These are phyloP conservation scores for Emergomyces africanus DNA, from an alignment of 2,329 filamentous ascomycete genomes.

Conservation along the genomic window DNA sequence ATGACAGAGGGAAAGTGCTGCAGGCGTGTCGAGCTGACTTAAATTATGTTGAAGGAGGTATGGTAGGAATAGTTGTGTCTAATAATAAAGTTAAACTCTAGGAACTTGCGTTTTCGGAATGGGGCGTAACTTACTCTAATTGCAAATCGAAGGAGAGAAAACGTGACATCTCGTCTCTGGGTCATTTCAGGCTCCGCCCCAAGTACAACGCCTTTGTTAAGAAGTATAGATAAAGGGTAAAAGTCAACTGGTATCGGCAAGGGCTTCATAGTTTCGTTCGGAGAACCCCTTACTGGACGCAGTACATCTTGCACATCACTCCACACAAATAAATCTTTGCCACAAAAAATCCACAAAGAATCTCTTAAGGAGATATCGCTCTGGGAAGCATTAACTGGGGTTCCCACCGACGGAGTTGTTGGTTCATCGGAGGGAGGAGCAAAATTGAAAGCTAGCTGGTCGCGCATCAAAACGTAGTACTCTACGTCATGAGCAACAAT, in stretches of 20 bases:
- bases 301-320: slow-evolving; percentile 76
- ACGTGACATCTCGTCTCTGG: slow-evolving; percentile 83
- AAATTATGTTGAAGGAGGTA: slow-evolving; percentile 74
- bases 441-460: slow-evolving; percentile 50
- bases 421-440: slow-evolving; percentile 35
- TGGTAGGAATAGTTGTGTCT: slow-evolving; percentile 89
- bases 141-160: slow-evolving; percentile 64
- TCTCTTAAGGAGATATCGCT: slow-evolving; percentile 53
- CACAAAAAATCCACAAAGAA: slow-evolving; percentile 92
- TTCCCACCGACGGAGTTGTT: slow-evolving; percentile 32
- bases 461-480: slow-evolving; percentile 84
- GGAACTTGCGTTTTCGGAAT: not conserved
- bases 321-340: slow-evolving; percentile 75
- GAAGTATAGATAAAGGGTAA: slow-evolving; percentile 75
- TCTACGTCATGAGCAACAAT: slow-evolving; percentile 93
- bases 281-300: slow-evolving; percentile 45
- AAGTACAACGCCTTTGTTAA: slow-evolving; percentile 81
- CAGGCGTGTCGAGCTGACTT: slow-evolving; percentile 59
- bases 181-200: slow-evolving; percentile 86
- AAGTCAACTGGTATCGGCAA: slow-evolving; percentile 83
- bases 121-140: slow-evolving; percentile 57
- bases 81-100: slow-evolving; percentile 8
- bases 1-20: slow-evolving; percentile 68
- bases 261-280: slow-evolving; percentile 56
- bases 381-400: slow-evolving; percentile 31